Evolutionary conservation across 331 rosid genomes (phyloP).

Genomic region (Cydonia oblonga): DNA sequence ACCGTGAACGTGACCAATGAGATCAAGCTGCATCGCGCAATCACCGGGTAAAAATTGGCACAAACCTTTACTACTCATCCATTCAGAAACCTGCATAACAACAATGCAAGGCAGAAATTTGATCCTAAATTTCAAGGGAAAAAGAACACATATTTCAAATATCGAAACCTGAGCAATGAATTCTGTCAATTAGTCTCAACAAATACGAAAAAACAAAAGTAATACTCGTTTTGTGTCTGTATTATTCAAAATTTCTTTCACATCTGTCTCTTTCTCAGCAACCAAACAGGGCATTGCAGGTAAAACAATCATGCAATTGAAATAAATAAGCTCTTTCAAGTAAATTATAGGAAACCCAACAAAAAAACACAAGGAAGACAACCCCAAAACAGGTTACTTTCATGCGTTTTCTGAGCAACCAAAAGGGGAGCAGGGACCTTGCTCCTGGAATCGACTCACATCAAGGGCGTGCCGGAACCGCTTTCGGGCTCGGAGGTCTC

Average conservation of each 20-base stretch:
- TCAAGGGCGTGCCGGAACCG: conserved; percentile 66
- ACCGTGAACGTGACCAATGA: conserved; percentile 56
- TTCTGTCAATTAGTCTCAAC: not conserved
- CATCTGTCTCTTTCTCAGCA: not conserved
- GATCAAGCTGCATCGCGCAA: conserved; percentile 50
- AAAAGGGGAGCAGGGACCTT: not conserved
- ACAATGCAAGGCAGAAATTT: not conserved
- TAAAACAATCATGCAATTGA: not conserved
- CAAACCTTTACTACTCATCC: conserved; percentile 44
- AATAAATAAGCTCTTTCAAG: not conserved
- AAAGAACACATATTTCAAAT: too few relatives aligned
- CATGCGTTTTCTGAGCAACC: not conserved
- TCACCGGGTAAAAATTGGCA: conserved; percentile 30
- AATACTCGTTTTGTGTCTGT: too few relatives aligned
- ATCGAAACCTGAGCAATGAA: not conserved
- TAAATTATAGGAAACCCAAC: not conserved
- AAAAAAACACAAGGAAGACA: not conserved
- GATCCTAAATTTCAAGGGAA: too few relatives aligned
- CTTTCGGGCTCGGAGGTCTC: conserved; percentile 30
- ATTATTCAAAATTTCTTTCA: too few relatives aligned
- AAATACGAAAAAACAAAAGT: not conserved
- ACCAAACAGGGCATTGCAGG: not conserved
- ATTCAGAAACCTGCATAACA: conserved; percentile 49
- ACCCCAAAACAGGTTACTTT: not conserved
- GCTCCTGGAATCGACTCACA: conserved; percentile 13